phyloP scores from a whole-genome alignment of 202 grass and related monocot genomes.

The Zizania palustris region DNA sequence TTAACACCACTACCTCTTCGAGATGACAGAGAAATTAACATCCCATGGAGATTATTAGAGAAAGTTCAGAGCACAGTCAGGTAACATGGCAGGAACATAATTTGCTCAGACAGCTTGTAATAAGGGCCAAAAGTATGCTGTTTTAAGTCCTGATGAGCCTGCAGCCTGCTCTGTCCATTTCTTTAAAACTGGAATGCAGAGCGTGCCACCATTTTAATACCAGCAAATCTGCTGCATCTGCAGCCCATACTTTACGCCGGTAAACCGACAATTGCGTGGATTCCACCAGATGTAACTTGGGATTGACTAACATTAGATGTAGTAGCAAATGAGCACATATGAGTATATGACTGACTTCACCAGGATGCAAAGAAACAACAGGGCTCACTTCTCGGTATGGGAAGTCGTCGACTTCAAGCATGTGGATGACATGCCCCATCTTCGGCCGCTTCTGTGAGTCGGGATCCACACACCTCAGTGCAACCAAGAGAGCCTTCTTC shows the following conservation, averaged over 20 bases:
- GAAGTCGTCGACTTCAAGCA: slow-evolving; percentile 96
- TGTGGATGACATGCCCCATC: slow-evolving; percentile 95
- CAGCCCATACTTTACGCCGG: not conserved
- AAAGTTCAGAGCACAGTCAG: slow-evolving; percentile 35
- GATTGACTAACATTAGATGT: slow-evolving; percentile 10
- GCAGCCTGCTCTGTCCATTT: slow-evolving; percentile 10
- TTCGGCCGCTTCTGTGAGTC: slow-evolving; percentile 85
- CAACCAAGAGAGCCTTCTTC: slow-evolving; percentile 88
- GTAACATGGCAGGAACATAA: slow-evolving; percentile 28
- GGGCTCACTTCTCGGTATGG: slow-evolving; percentile 78
- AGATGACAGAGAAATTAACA: slow-evolving; percentile 37
- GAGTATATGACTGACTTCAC: slow-evolving; percentile 28
- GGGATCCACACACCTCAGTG: slow-evolving; percentile 85
- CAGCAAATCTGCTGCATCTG: too few species aligned
- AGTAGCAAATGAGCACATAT: slow-evolving; percentile 16
- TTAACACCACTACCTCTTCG: not conserved
- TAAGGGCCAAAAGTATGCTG: slow-evolving; percentile 33
- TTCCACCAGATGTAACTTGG: slow-evolving; percentile 5
- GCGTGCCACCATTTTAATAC: slow-evolving; percentile 28
- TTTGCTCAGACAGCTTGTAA: slow-evolving; percentile 40
- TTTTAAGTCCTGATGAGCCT: slow-evolving; percentile 33
- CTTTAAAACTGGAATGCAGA: slow-evolving; percentile 15
- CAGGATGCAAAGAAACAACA: not conserved
- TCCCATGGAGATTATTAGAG: slow-evolving; percentile 15
- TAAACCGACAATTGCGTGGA: slow-evolving; percentile 15